A percentile compares a stretch with the other conserved stretches of the same genome.
Conservation (phyloP, 2,329 filamentous ascomycete species). For the Paecilomyces niveus region DNA sequence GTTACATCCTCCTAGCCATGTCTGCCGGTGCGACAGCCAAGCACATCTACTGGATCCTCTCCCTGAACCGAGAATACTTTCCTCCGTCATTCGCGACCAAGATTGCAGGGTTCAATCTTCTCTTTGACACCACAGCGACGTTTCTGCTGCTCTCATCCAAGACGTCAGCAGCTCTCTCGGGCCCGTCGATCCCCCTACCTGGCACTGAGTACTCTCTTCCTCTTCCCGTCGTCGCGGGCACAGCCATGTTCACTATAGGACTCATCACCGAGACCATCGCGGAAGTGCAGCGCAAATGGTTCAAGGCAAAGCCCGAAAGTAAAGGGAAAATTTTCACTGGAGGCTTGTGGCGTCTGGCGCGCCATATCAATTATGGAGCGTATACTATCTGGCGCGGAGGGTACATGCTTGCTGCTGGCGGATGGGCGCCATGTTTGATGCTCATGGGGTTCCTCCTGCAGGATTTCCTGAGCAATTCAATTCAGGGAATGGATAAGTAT, state of each 20-base stretch:
- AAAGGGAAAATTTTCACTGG: conserved; percentile 46
- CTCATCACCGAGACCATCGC: conserved; percentile 48
- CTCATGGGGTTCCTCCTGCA: conserved; percentile 36
- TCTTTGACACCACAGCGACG: background rate
- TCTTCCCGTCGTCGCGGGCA: conserved; percentile 24
- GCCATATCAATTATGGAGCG: conserved; percentile 50
- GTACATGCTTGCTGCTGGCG: conserved; percentile 43
- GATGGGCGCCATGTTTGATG: conserved; percentile 38
- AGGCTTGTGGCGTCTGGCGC: conserved; percentile 43
- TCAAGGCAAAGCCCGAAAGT: conserved; percentile 46
- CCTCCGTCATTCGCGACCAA: background rate
- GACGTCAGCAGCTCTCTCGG: background rate
- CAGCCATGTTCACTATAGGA: conserved; percentile 44
- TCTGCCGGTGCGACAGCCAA: background rate
- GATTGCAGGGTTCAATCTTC: background rate
- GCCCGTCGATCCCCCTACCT: background rate
- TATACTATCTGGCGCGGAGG: conserved; percentile 46
- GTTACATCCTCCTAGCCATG: background rate
- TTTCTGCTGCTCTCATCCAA: background rate
- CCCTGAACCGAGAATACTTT: background rate
- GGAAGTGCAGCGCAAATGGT: conserved; percentile 50
- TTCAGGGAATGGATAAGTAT: conserved; percentile 46
- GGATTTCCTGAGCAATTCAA: conserved; percentile 38
- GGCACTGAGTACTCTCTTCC: background rate
- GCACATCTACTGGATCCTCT: background rate